These are phyloP conservation scores for Collybiopsis luxurians DNA, from an alignment of 768 basidiomycete genomes.

Conservation along the genomic window DNA sequence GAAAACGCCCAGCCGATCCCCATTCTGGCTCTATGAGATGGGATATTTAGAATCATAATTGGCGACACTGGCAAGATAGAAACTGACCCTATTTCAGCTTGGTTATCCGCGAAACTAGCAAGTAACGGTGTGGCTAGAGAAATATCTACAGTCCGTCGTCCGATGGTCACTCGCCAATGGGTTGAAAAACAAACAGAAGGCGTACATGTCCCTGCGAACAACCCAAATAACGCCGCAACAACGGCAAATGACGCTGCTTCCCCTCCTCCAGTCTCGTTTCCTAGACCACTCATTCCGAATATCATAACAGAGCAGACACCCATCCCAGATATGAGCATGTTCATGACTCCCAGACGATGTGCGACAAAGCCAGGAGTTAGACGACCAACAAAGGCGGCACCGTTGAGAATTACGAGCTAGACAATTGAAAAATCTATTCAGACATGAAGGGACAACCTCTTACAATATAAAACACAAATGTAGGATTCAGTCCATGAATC, in stretches of 20 bases:
- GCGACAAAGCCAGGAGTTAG: slow-evolving; percentile 33
- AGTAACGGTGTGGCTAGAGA: too few species aligned
- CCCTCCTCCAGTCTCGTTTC: slow-evolving; percentile 8
- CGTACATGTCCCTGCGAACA: slow-evolving; percentile 33
- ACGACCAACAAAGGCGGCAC: slow-evolving; percentile 33
- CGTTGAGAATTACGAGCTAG: slow-evolving; percentile 35
- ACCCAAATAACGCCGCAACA: slow-evolving; percentile 30
- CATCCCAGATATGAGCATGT: slow-evolving; percentile 21
- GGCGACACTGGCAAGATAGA: too few species aligned
- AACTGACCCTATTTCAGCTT: too few species aligned
- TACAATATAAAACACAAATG: slow-evolving; percentile 37
- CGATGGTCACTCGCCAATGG: too few species aligned
- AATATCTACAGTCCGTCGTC: too few species aligned
- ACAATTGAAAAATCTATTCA: not conserved
- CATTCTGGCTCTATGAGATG: too few species aligned
- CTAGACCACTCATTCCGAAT: slow-evolving; percentile 31
- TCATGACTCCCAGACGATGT: slow-evolving; percentile 22
- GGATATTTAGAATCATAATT: too few species aligned
- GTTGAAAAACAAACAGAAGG: too few species aligned
- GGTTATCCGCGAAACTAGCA: too few species aligned
- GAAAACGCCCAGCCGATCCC: too few species aligned
- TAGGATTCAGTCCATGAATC: slow-evolving; percentile 22
- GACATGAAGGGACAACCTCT: not conserved
- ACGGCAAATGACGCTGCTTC: slow-evolving; percentile 13
- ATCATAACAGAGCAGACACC: slow-evolving; percentile 22